Conservation (phyloP, 495 filamentous ascomycete species). For the Opeltia flavorubescens region DNA sequence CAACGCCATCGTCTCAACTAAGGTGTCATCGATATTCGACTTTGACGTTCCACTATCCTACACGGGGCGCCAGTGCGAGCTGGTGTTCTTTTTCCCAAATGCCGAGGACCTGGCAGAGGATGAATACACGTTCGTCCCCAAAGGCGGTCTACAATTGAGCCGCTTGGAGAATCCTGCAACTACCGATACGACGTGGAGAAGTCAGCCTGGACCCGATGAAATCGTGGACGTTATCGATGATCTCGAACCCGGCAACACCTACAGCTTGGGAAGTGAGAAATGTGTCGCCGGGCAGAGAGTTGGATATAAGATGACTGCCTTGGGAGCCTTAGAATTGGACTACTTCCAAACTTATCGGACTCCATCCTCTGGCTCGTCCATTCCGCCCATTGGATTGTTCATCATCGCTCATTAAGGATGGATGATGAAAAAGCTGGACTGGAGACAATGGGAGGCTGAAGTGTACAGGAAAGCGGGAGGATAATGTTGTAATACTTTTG, state of each 20-base stretch:
- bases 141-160: slow-evolving; percentile 40
- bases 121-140: slow-evolving; percentile 41
- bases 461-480: no score
- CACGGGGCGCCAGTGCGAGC: slow-evolving; percentile 43
- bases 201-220: slow-evolving; percentile 27
- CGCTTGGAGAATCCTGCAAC: slow-evolving; percentile 26
- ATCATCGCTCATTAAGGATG: slow-evolving; percentile 45
- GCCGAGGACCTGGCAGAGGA: slow-evolving; percentile 37
- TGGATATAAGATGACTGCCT: slow-evolving; percentile 36
- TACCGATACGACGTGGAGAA: slow-evolving; percentile 36
- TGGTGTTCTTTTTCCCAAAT: slow-evolving; percentile 52
- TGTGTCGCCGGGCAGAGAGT: slow-evolving; percentile 41
- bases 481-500: no score
- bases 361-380: no score
- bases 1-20: slow-evolving; percentile 39
- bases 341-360: slow-evolving; percentile 53
- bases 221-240: slow-evolving; percentile 30
- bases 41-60: slow-evolving; percentile 46
- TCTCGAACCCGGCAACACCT: slow-evolving; percentile 40
- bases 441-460: no score
- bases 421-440: no score
- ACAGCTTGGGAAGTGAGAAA: slow-evolving; percentile 36
- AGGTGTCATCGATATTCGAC: slow-evolving; percentile 49
- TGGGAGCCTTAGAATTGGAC: slow-evolving; percentile 37
- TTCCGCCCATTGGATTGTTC: slow-evolving; percentile 48